These are phyloP conservation scores for Ceratocystis alfenasii DNA, from an alignment of 2,329 filamentous ascomycete species.

Conservation along the genomic window DNA sequence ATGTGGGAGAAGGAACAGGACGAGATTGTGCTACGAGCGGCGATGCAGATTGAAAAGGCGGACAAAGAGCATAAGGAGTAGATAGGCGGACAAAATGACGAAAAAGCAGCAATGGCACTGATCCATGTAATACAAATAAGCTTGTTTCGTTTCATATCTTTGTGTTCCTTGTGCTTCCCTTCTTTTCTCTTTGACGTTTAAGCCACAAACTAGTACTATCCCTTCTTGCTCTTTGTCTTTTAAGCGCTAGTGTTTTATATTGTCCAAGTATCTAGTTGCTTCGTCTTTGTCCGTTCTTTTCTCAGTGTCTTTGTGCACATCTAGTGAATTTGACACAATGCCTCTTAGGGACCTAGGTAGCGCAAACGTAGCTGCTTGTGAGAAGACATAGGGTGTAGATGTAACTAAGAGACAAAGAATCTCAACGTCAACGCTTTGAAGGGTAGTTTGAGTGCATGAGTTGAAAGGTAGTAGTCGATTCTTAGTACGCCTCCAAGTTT, in stretches of 20 bases:
- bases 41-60: slow-evolving; percentile 17
- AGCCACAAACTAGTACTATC: not conserved
- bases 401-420: too few species aligned
- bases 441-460: too few species aligned
- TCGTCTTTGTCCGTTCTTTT: not conserved
- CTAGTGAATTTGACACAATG: too few species aligned
- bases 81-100: not conserved
- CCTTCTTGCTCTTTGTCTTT: not conserved
- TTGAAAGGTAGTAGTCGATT: too few species aligned
- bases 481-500: too few species aligned
- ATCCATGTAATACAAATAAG: not conserved
- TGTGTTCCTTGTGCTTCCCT: not conserved
- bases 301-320: not conserved
- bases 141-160: slow-evolving; percentile 1
- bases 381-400: too few species aligned
- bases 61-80: slow-evolving; percentile 15
- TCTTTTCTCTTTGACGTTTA: not conserved
- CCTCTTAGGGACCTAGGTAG: too few species aligned
- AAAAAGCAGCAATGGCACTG: not conserved
- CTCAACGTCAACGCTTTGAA: too few species aligned
- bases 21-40: slow-evolving; percentile 15
- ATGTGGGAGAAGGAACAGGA: slow-evolving; percentile 19
- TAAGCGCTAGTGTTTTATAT: not conserved
- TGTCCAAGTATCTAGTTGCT: not conserved
- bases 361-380: too few species aligned